Base-by-base conservation (phyloP, 495 filamentous ascomycete species). In the Neurospora sp. region DNA sequence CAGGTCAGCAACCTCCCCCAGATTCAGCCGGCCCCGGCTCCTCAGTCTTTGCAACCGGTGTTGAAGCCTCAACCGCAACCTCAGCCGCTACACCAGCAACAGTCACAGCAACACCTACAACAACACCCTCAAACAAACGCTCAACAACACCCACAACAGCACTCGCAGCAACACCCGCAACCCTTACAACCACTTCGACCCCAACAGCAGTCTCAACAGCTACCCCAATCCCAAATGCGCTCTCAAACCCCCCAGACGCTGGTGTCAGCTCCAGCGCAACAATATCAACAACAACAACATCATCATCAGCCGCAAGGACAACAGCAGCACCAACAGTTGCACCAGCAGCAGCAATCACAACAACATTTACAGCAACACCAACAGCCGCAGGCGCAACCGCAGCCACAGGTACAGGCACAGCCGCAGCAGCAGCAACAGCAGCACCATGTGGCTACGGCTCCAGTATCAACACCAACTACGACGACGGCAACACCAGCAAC, bases 1-100 rank as follows among this genome's bases (percentile, higher is more conserved):
- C 78, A 78, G 39, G 38, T 73, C 6, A 72, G 73, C 61, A 70
- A 71, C 35, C 74, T 80, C 12, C 77, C 77, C 16, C 74, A 77
- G 18, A 80, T 79, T 8, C 78, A 80, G 45, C 78, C 77, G 22
- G 79, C 79, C 16, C 79, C 74, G 7, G 71, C 72, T 10, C 73
- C 70, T 44, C 44, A 41, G 47, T 68, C 53, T 9, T 47, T 71
- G 75, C 77, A 76, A 27, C 69, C 70, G 12, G 42, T 70, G 20
- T 42, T 70, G n/a, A 76, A 76, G 69, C 44, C 75, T 18, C 75
- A 78, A 14, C 68, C 71, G 18, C 68, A 70, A 37, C 35, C 69
- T 22, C 40, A 73, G 20, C 72, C 73, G 4, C 70, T 72, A 8
- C 74, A 76, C 20, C 71, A 73, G 27, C 38, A 44, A 12, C 16